A percentile compares a stretch with the other conserved stretches of the same genome.
Conservation (phyloP, 2,329 filamentous ascomycete species). For the Nemania serpens region DNA sequence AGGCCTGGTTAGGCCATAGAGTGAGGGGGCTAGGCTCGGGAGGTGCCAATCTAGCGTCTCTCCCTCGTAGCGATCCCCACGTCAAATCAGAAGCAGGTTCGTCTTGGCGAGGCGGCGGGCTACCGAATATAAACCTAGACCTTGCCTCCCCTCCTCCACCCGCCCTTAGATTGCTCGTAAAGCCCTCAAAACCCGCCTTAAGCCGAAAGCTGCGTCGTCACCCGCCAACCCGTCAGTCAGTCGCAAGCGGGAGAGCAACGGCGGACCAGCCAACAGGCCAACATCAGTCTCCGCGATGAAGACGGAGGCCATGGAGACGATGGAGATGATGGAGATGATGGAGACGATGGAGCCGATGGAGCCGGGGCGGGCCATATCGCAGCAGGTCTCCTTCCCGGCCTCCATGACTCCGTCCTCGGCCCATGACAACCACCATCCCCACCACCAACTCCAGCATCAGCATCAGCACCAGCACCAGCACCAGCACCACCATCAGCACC, state of each 20-base stretch:
- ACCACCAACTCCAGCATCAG: background rate
- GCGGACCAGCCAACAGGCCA: background rate
- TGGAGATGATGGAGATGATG: too few relatives aligned
- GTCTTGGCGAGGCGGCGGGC: background rate
- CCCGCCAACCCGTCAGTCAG: slow-evolving; percentile 3
- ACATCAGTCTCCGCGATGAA: background rate
- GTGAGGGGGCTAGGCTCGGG: too few relatives aligned
- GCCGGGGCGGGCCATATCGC: slow-evolving; percentile 22
- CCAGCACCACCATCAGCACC: background rate
- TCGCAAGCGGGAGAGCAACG: background rate
- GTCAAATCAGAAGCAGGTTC: background rate
- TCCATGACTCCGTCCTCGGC: slow-evolving; percentile 5
- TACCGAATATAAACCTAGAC: slow-evolving; percentile 25
- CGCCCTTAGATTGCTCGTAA: slow-evolving; percentile 30
- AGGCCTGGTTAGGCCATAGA: too few relatives aligned
- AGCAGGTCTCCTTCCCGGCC: slow-evolving; percentile 18
- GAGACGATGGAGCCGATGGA: background rate
- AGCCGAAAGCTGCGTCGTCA: slow-evolving; percentile 37
- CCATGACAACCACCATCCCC: slow-evolving; percentile 4
- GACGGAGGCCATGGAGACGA: slow-evolving; percentile 1
- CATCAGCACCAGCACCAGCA: background rate
- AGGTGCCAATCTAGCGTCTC: background rate
- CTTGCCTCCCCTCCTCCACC: slow-evolving; percentile 9
- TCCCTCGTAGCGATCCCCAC: background rate
- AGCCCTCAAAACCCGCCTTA: slow-evolving; percentile 43